Percentiles rank a stretch among this genome's conserved stretches.
These are phyloP conservation scores for Candida maris DNA, from an alignment of 805 yeast genomes.

Conservation along the genomic window DNA sequence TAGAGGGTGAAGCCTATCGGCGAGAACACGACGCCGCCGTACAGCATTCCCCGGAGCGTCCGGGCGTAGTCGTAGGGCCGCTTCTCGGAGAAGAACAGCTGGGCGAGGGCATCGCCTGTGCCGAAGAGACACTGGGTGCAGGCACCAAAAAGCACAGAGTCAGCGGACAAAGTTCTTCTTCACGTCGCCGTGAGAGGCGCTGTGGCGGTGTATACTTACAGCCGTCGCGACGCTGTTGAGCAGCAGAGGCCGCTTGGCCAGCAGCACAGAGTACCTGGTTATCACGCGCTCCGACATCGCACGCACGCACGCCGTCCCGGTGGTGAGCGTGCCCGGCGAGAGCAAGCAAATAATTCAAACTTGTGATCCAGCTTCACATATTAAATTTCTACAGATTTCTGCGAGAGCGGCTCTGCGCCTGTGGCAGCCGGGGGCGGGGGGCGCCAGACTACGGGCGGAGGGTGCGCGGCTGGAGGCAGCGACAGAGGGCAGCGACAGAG, in stretches of 20 bases:
- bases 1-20: constrained; percentile 77
- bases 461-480: too few relatives aligned
- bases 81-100: constrained; percentile 41
- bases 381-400: constrained; percentile 1
- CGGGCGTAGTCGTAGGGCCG: constrained; percentile 46
- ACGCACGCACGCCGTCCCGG: too few relatives aligned
- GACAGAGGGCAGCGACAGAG: too few relatives aligned
- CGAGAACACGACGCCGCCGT: constrained; percentile 73
- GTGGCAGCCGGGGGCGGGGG: neutral
- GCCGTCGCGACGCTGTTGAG: constrained; percentile 50
- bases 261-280: constrained; percentile 10
- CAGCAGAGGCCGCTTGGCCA: constrained; percentile 34
- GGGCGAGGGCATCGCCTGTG: constrained; percentile 74
- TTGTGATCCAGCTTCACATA: too few relatives aligned
- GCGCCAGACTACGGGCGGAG: too few relatives aligned
- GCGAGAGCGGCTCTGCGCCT: neutral
- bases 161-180: too few relatives aligned
- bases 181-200: too few relatives aligned
- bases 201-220: constrained; percentile 16
- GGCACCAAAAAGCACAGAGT: too few relatives aligned
- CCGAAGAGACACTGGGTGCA: constrained; percentile 43
- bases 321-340: too few relatives aligned
- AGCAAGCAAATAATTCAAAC: too few relatives aligned
- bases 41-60: constrained; percentile 59
- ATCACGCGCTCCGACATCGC: constrained; percentile 3